Percentiles rank a stretch among this genome's conserved stretches.
These are phyloP conservation scores for Apiotrichum veenhuisii DNA, from an alignment of 1,284 basidiomycete species.

Conservation along the genomic window DNA sequence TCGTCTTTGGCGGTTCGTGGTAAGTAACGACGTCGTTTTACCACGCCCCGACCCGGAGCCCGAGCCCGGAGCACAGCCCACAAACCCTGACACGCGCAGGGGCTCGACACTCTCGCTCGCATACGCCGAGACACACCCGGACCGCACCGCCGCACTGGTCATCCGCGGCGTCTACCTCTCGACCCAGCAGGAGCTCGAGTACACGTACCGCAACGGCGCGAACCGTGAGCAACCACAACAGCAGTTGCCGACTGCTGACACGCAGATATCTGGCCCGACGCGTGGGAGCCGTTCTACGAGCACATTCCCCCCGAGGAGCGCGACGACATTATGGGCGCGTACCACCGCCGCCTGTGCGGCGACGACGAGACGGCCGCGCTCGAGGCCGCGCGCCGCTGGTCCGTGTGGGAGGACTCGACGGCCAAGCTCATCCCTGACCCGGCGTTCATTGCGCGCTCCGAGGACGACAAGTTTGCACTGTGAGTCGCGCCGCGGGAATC, in stretches of 20 bases:
- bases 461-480: conserved; percentile 63
- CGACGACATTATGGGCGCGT: conserved; percentile 67
- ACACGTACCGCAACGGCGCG: conserved; percentile 74
- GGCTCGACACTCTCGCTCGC: conserved; percentile 82
- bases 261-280: conserved; percentile 69
- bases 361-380: conserved; percentile 57
- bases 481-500: too few relatives aligned
- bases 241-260: too few relatives aligned
- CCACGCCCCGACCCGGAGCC: neutral
- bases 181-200: conserved; percentile 76
- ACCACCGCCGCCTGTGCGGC: conserved; percentile 75
- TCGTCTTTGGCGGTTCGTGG: conserved; percentile 90
- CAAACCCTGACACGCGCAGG: conserved; percentile 49
- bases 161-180: conserved; percentile 88
- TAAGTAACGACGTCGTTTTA: conserved; percentile 46
- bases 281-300: conserved; percentile 76
- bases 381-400: conserved; percentile 65
- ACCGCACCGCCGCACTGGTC: conserved; percentile 71
- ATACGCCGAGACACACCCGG: conserved; percentile 82
- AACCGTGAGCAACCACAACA: conserved; percentile 23
- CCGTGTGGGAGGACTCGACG: conserved; percentile 87
- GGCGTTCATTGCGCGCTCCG: conserved; percentile 62
- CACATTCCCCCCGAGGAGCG: conserved; percentile 77
- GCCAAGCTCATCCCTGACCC: conserved; percentile 70
- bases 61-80: neutral